These are phyloP conservation scores for Cordyceps fumosorosea DNA, from an alignment of 2,329 filamentous ascomycete species.

Conservation along the genomic window DNA sequence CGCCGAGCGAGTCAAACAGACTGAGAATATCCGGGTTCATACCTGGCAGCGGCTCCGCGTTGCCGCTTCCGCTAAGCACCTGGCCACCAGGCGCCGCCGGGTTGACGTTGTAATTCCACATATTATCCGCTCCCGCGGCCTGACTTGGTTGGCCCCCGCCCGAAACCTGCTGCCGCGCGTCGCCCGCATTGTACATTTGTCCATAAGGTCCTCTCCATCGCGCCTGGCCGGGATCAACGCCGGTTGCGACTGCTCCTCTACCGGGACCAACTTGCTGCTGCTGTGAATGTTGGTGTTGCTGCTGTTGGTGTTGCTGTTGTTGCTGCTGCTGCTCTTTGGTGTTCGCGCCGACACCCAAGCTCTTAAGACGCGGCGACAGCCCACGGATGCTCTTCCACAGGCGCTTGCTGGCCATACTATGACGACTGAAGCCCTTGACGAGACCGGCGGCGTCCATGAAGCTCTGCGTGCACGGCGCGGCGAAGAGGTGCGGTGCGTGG, in stretches of 20 bases:
- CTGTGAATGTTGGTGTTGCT: neutral
- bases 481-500: constrained; percentile 36
- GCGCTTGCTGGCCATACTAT: constrained; percentile 26
- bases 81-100: neutral
- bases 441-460: constrained; percentile 28
- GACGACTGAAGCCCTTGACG: constrained; percentile 25
- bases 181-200: neutral
- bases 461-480: constrained; percentile 26
- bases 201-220: neutral
- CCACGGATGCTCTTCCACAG: constrained; percentile 31
- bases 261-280: neutral
- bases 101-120: neutral
- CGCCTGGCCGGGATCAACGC: neutral
- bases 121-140: neutral
- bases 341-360: constrained; percentile 17
- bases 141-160: too few species aligned
- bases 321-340: neutral
- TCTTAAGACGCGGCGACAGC: constrained; percentile 25
- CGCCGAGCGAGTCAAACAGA: constrained; percentile 30
- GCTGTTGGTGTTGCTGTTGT: neutral
- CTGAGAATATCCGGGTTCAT: constrained; percentile 30
- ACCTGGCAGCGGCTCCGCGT: constrained; percentile 12
- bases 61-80: neutral
- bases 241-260: neutral
- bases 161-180: neutral